phyloP scores from a whole-genome alignment of 2,329 filamentous ascomycete genomes.

The Sarocladiaceae sp. region DNA sequence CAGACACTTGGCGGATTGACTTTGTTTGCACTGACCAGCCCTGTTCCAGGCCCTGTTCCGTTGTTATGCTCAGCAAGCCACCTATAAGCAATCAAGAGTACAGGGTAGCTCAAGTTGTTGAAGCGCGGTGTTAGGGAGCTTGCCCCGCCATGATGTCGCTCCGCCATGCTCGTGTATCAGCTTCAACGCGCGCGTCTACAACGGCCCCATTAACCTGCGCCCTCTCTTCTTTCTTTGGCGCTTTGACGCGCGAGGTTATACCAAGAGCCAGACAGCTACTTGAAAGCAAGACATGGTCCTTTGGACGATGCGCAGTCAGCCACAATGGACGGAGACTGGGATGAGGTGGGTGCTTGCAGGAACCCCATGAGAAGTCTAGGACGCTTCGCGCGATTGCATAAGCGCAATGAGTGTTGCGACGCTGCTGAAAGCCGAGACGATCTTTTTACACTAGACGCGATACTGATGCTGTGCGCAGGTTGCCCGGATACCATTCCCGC shows the following conservation, averaged over 20 bases:
- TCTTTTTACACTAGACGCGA: constrained; percentile 2
- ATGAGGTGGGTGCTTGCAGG: constrained; percentile 46
- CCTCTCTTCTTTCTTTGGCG: not conserved
- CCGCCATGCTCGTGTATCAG: not conserved
- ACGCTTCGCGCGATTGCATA: too few species aligned
- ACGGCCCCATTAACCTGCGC: not conserved
- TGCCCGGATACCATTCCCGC: constrained; percentile 73
- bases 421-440: not conserved
- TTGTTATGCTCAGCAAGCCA: not conserved
- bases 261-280: not conserved
- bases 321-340: constrained; percentile 62
- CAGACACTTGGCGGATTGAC: too few species aligned
- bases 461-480: constrained; percentile 45
- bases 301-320: constrained; percentile 30
- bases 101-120: not conserved
- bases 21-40: too few species aligned
- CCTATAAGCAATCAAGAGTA: too few species aligned
- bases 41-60: not conserved
- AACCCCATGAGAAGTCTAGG: not conserved
- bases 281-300: constrained; percentile 23
- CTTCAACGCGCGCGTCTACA: not conserved
- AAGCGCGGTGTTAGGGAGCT: not conserved
- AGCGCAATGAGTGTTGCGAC: not conserved
- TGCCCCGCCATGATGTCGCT: constrained; percentile 9
- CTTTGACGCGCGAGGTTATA: not conserved